Base-by-base conservation (phyloP, 1,284 basidiomycete genomes). In the Exobasidium cylindrosporum region DNA sequence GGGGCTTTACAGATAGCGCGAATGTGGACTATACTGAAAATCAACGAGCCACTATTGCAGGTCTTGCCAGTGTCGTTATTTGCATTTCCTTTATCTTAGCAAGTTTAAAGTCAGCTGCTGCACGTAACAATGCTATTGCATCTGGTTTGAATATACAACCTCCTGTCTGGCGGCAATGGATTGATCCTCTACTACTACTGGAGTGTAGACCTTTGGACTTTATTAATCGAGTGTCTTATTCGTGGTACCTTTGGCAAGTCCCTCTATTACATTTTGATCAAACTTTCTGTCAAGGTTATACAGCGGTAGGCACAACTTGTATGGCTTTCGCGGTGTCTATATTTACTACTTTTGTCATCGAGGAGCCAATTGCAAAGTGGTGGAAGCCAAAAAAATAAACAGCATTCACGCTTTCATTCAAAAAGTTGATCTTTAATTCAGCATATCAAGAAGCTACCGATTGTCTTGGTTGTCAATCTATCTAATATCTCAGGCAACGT, bases 171-270 rank as follows among this genome's bases (percentile, higher is more conserved):
- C n/a, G n/a, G n/a, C n/a, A n/a, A 11, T 23, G 23, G 23, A 17
- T 4, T 23, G 43, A 45, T 17, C 43, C 43, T 4, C 43, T 45
- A 4, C 23, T 23, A 11, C 43, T 45, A 4, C 43, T 45, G 17
- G 43, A 45, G 17, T 45, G 4, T 11, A 23, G 23, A 3, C 23
- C 17, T 45, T 11, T 45, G 3, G 23, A 45, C 43, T 45, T 45
- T 45, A 45, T 45, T 23, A 23, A 23, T 45, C 43, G 43, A 17
- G 43, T 45, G 17, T 45, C 43, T 11, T 45, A 45, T 45, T 45
- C 43, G 23, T 45, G 43, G 43, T 45, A 45, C 23, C 43, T 45
- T 45, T 45, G 43, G 43, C 43, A 45, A 45, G 43, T 45, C 4
- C 43, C 43, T 17, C 17, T 45, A 14, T 17, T 45, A 23, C 43